phyloP scores from a whole-genome alignment of 2,329 filamentous ascomycete genomes.

The Ustulina deusta region DNA sequence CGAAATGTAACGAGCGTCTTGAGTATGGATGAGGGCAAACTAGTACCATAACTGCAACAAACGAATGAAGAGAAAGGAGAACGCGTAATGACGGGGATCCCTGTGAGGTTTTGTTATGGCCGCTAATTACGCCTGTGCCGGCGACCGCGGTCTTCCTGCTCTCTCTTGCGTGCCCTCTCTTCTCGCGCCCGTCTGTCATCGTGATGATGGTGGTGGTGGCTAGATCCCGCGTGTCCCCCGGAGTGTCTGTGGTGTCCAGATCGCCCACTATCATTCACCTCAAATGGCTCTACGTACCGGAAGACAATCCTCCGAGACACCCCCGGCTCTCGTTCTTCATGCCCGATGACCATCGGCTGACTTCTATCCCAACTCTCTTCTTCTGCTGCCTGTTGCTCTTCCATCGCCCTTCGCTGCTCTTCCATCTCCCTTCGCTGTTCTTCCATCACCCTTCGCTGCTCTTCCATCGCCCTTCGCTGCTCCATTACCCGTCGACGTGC shows the following conservation, averaged over 20 bases:
- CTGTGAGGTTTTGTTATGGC: not conserved
- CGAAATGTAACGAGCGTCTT: not conserved
- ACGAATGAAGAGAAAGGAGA: not conserved
- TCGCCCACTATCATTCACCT: not conserved
- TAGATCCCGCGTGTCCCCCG: not conserved
- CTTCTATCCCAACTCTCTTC: not conserved
- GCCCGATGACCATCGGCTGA: too few species aligned
- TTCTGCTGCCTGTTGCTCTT: not conserved
- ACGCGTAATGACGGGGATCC: not conserved
- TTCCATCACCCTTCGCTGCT: too few species aligned
- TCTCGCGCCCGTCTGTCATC: not conserved
- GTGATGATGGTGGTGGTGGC: not conserved
- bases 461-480: not conserved
- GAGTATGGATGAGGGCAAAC: not conserved
- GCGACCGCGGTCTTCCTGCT: not conserved
- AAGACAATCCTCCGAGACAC: not conserved
- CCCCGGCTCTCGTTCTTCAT: not conserved
- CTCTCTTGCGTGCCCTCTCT: not conserved
- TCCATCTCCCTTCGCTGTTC: not conserved
- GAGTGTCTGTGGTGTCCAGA: not conserved
- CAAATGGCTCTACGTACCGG: not conserved
- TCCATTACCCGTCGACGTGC: not conserved
- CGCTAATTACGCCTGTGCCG: not conserved
- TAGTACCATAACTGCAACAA: not conserved
- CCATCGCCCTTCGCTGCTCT: not conserved